Percentiles rank a stretch among this genome's conserved stretches.
These are phyloP conservation scores for Isabelozyma rhagii DNA, from an alignment of 805 yeast genomes.

Conservation along the genomic window DNA sequence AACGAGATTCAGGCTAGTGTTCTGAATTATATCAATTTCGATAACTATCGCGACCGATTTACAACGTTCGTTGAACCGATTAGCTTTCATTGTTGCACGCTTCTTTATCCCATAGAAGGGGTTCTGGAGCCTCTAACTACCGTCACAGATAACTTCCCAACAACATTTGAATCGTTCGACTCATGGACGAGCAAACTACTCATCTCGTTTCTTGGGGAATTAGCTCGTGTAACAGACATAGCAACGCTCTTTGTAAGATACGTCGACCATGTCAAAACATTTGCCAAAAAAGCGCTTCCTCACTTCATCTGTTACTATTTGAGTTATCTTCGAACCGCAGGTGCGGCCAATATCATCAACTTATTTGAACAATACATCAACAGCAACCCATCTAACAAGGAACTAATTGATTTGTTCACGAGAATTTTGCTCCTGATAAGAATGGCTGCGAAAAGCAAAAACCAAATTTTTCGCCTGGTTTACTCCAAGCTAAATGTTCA, in stretches of 20 bases:
- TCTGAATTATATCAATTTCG: conserved; percentile 18
- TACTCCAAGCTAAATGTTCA: conserved; percentile 26
- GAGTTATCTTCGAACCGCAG: conserved; percentile 8
- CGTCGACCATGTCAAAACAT: conserved; percentile 10
- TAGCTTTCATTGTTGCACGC: conserved; percentile 29
- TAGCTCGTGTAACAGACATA: conserved; percentile 22
- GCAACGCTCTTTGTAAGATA: conserved; percentile 32
- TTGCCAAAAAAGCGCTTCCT: conserved; percentile 19
- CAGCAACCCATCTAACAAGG: conserved; percentile 2
- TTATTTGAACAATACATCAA: conserved; percentile 9
- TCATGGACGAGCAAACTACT: conserved; percentile 28
- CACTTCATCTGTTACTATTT: conserved; percentile 22
- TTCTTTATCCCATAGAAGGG: conserved; percentile 16
- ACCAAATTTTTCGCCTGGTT: conserved; percentile 21
- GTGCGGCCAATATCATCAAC: conserved; percentile 2
- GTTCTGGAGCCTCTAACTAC: conserved; percentile 4
- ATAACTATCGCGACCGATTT: conserved; percentile 9
- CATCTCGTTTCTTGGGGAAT: conserved; percentile 30
- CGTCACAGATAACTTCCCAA: conserved; percentile 8
- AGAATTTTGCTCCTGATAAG: conserved; percentile 31
- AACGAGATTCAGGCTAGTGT: conserved; percentile 12
- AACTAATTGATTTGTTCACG: conserved; percentile 14
- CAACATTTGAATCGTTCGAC: conserved; percentile 11
- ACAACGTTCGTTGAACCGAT: conserved; percentile 25
- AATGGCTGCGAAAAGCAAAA: conserved; percentile 32